These are phyloP conservation scores for Microcyclospora pomicola DNA, from an alignment of 2,329 filamentous ascomycete species.

Conservation along the genomic window DNA sequence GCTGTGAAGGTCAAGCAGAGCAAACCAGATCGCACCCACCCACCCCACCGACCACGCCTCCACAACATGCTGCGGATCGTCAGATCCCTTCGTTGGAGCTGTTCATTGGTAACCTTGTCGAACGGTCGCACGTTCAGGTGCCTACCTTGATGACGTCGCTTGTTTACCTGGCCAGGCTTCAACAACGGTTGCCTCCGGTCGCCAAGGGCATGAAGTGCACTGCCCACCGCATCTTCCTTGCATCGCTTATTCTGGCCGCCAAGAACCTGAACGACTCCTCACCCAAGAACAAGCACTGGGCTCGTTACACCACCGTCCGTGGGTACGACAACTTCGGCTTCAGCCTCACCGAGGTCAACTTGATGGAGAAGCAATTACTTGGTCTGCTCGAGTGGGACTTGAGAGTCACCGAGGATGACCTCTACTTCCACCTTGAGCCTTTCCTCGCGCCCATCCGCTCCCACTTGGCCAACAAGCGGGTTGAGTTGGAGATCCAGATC, in stretches of 20 bases:
- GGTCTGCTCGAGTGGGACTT: slow-evolving; percentile 93
- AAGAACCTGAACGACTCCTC: slow-evolving; percentile 99
- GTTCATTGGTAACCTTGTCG: slow-evolving; percentile 84
- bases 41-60: slow-evolving; percentile 47
- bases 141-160: slow-evolving; percentile 94
- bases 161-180: slow-evolving; percentile 79
- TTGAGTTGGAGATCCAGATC: slow-evolving; percentile 26
- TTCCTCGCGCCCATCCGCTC: slow-evolving; percentile 77
- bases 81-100: slow-evolving; percentile 65
- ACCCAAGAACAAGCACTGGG: slow-evolving; percentile 99
- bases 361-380: slow-evolving; percentile 98
- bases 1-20: slow-evolving; percentile 47
- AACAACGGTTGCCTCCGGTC: slow-evolving; percentile 74
- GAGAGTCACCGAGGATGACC: slow-evolving; percentile 68
- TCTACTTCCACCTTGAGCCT: slow-evolving; percentile 72
- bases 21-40: slow-evolving; percentile 38
- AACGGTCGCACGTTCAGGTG: slow-evolving; percentile 90
- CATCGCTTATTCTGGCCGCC: slow-evolving; percentile 68
- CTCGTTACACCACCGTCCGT: slow-evolving; percentile 70
- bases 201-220: slow-evolving; percentile 95
- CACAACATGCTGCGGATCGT: slow-evolving; percentile 34
- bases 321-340: slow-evolving; percentile 72
- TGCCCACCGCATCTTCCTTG: slow-evolving; percentile 93
- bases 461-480: slow-evolving; percentile 38
- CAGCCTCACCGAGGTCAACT: slow-evolving; percentile 87